Conservation (phyloP, 2,329 filamentous ascomycete species). For the Coniosporium tulheliwenetii region DNA sequence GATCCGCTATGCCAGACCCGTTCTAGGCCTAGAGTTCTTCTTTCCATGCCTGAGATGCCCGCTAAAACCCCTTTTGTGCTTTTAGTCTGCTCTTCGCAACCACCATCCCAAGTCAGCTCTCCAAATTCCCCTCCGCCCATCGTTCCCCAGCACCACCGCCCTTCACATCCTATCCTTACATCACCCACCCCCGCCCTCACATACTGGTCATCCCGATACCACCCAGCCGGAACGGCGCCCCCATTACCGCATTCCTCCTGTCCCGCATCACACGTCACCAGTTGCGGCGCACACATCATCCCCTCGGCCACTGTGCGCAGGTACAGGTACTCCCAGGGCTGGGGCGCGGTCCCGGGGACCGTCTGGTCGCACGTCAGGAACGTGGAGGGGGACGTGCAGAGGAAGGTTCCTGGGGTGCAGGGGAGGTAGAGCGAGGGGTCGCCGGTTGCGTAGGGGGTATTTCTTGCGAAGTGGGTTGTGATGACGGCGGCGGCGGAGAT, state of each 20-base stretch:
- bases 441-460: conserved; percentile 8
- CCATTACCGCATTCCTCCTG: conserved; percentile 10
- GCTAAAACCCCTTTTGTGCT: too few species aligned
- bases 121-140: too few species aligned
- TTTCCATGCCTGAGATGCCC: too few species aligned
- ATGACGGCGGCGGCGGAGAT: conserved; percentile 3
- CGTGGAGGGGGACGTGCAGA: conserved; percentile 17
- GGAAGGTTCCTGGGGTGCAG: conserved; percentile 22
- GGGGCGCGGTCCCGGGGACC: conserved; percentile 3
- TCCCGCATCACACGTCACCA: conserved; percentile 10
- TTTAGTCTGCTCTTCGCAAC: too few species aligned
- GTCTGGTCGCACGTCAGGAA: conserved; percentile 20
- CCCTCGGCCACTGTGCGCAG: conserved; percentile 16
- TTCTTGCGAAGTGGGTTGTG: background rate
- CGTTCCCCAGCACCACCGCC: too few species aligned
- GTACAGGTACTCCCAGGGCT: conserved; percentile 15
- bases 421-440: conserved; percentile 16
- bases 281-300: conserved; percentile 19
- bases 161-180: too few species aligned
- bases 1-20: too few species aligned
- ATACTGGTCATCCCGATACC: conserved; percentile 16
- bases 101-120: too few species aligned
- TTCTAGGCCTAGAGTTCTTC: too few species aligned
- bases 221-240: conserved; percentile 8
- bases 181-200: conserved; percentile 8